Conservation (phyloP, 208 protist genomes). For the Acanthamoeba polyphaga region DNA sequence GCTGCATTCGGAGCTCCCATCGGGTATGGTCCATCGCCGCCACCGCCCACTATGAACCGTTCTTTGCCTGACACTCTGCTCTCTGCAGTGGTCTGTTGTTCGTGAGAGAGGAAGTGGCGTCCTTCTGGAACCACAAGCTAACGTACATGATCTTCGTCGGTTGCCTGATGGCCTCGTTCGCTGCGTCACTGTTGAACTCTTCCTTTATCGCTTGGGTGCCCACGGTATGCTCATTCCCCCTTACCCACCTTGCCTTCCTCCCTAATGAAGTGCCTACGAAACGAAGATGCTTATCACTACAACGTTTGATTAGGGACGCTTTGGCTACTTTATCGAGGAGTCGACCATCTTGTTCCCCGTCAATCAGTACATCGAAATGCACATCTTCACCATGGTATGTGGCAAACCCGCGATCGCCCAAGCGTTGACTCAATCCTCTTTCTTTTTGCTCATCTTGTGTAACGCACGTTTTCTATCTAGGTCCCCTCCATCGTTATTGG, state of each 20-base stretch:
- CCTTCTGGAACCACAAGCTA: conserved; percentile 94
- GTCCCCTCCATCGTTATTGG: conserved; percentile 92
- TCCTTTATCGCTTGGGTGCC: conserved; percentile 16
- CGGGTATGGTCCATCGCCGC: conserved; percentile 80
- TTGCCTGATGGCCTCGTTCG: conserved; percentile 93
- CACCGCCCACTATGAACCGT: no score
- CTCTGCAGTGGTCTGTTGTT: conserved; percentile 93
- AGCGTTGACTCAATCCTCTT: no score
- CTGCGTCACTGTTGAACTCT: conserved; percentile 89
- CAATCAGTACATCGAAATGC: conserved; percentile 92
- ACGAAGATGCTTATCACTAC: neutral
- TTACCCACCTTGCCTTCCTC: neutral
- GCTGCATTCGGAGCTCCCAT: conserved; percentile 97
- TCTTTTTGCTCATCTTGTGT: no score
- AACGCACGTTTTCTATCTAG: no score
- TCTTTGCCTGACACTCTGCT: neutral
- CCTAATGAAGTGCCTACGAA: neutral
- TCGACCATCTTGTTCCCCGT: conserved; percentile 93
- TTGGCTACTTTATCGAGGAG: conserved; percentile 92
- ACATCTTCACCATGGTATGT: conserved; percentile 91
- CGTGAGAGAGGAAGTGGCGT: conserved; percentile 95
- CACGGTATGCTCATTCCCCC: neutral
- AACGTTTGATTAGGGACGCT: conserved; percentile 19
- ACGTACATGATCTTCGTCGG: conserved; percentile 96
- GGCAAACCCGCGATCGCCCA: no score